Evolutionary conservation across 192 early-diverging fungal genomes (phyloP), one percentile per base, ranked within the genome.

Genomic region (Coemansia sp.): DNA sequence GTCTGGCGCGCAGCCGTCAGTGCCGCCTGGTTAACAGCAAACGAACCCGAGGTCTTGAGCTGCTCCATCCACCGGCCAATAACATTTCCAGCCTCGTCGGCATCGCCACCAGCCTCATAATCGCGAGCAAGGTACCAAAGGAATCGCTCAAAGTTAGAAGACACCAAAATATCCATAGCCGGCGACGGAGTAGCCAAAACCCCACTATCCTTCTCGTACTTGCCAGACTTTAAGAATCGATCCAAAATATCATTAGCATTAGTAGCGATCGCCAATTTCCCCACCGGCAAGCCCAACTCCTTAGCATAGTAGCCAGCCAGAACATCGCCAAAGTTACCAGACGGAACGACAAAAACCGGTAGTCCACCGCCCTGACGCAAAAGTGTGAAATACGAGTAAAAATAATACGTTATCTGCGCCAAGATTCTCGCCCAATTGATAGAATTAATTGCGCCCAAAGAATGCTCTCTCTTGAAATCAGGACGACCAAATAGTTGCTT

Each of bases 401-500:
- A 96, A 84, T 99, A 99, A 82, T 99, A 99, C 31, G 90, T 87
- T 52, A 91, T 99, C 83, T 99, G 97, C 12, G 94, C 95, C 47
- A 99, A 83, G 65, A 99, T 99, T 43, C 96, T 89, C 13, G 96
- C 96, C 96, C 96, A 98, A 88, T 99, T 99, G 88, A 99, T 99
- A 12, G 97, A 99, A 84, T 99, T 99, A 78, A 99, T 88, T 13
- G 97, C 97, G 50, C 91, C 96, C 44, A 99, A 87, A 61, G 91
- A 87, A 79, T 95, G 88, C 60, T 88, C 82, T 36, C 69, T 72
- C 63, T 90, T 91, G 83, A 97, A 97, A 10, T 80, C 85, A 6
- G 76, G 73, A 65, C 96, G 91, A 34, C 87, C 87, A 80, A 99
- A 98, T 70, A 95, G 80, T 47, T 87, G 86, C 87, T 99, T 99